Evolutionary conservation across 148 eudicot species (phyloP), one percentile per base, ranked within the genome.

Genomic region (Chenopodium formosanum): DNA sequence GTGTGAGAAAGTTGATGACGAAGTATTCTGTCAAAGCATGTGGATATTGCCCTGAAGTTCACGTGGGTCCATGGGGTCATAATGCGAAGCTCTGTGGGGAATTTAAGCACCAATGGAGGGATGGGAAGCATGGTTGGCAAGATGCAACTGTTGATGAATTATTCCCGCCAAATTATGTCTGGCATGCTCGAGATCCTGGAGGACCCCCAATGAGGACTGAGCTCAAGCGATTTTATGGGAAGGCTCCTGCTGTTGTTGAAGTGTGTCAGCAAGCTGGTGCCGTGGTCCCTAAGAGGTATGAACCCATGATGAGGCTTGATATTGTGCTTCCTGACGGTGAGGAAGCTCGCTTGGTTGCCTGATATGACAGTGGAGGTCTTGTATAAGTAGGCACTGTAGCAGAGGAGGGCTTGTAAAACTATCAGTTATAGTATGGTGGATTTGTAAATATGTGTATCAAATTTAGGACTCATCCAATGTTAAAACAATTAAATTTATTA

Each of bases 91-190:
- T 96, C 66, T 96, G 99, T 79, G 99, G 99, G 67, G 97, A 88
- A 73, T 96, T 96, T 58, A 96, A 96, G 89, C 99, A 96, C 81
- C 99, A 96, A 77, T 96, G 99, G 99, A 94, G 99, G 84, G 99
- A 94, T 74, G 99, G 99, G 77, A 96, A 96, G 86, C 99, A 96
- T 40, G 99, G 99, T 22, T 96, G 99, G 99, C 99, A 96, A 81
- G 98, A 96, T 79, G 99, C 99, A 4, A 85, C 84, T 0, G 81
- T 90, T 78, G 93, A 90, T 19, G 99, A 96, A 85, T 93, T 96
- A 70, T 88, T 94, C 34, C 97, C 98, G 0, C 93, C 98, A 46
- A 96, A 96, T 91, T 94, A 92, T 74, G 98, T 91, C 27, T 96
- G 97, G 98, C 98, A 96, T 82, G 98, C 90, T 81, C 86, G 84